phyloP scores from a whole-genome alignment of 2,329 filamentous ascomycete genomes.

The Teratosphaeria viscida region DNA sequence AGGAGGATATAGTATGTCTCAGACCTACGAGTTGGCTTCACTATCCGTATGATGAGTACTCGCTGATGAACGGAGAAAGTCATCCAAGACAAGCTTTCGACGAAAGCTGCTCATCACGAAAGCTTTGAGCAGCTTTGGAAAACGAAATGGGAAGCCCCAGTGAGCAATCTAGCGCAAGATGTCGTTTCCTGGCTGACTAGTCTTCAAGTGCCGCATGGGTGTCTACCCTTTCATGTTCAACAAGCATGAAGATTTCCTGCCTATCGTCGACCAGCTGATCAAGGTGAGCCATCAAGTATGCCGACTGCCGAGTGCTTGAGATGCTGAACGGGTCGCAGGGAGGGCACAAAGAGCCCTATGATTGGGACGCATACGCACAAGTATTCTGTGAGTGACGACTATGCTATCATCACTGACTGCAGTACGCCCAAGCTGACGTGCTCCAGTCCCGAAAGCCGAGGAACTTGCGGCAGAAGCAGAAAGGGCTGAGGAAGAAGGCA shows the following conservation, averaged over 20 bases:
- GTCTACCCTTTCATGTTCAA: conserved; percentile 60
- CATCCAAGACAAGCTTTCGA: conserved; percentile 36
- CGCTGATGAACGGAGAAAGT: conserved; percentile 9
- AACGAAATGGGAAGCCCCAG: conserved; percentile 63
- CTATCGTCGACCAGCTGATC: conserved; percentile 55
- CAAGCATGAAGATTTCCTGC: conserved; percentile 56
- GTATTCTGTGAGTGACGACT: conserved; percentile 31
- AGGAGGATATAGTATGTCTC: not conserved
- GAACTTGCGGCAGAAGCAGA: conserved; percentile 45
- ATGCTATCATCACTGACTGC: not conserved
- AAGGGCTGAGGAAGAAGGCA: conserved; percentile 37
- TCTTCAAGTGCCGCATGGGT: conserved; percentile 37
- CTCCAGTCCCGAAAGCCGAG: conserved; percentile 45
- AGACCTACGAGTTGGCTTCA: not conserved
- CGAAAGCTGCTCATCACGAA: conserved; percentile 36
- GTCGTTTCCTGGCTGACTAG: not conserved
- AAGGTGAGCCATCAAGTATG: conserved; percentile 26
- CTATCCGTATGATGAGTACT: conserved; percentile 17
- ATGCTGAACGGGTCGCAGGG: conserved; percentile 25
- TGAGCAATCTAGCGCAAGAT: conserved; percentile 25
- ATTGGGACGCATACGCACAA: conserved; percentile 53
- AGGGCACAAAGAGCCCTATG: conserved; percentile 53
- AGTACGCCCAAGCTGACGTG: not conserved
- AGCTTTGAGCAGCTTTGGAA: conserved; percentile 50
- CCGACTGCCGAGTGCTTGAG: not conserved